Base-by-base conservation (phyloP, 2,329 filamentous ascomycete genomes). In the Trichoderma cornu-damae region DNA sequence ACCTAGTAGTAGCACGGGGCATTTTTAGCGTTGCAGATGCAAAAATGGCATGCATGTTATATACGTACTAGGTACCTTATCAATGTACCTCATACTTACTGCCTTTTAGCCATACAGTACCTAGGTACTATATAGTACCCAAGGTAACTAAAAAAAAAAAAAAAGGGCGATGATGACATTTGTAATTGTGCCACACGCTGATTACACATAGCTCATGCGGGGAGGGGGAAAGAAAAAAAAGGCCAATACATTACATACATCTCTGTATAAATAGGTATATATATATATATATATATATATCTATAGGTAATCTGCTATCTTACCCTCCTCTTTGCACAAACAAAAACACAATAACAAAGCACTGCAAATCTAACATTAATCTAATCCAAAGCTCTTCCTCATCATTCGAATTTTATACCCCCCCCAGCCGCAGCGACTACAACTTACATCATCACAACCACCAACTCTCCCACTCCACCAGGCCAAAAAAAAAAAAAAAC, bases 151-250 rank as follows among this genome's bases (percentile, higher is more conserved):
- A 38, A 8, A 6, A 16, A 16, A 9, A 9, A 34, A n/a, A 16
- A 18, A 11, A 43, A 20, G 26, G 5, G 38, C 40, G 50, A 53
- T 53, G 50, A 53, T 53, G 50, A 20, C 40, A 53, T 53, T 53
- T 53, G 50, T 53, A 53, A 53, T 53, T 26, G n/a, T 38, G 34
- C 16, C 42, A 16, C 47, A 6, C 24, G 22, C 14, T 28, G 30
- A 53, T 37, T 44, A 44, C n/a, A 12, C 20, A 38, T 38, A 28
- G 24, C 42, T 14, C 14, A 28, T 8, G 14, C 32, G 32, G 28
- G 8, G 26, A 18, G n/a, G 42, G 24, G 26, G 26, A n/a, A 14
- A 11, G 14, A 11, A 9, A 30, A 6, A 42, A 22, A 40, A 20
- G 26, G n/a, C n/a, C n/a, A n/a, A n/a, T n/a, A n/a, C n/a, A n/a